Percentiles rank a stretch among this genome's conserved stretches.
phyloP scores from a whole-genome alignment of 352 stramenopile genomes.

The Pythium phragmitis region DNA sequence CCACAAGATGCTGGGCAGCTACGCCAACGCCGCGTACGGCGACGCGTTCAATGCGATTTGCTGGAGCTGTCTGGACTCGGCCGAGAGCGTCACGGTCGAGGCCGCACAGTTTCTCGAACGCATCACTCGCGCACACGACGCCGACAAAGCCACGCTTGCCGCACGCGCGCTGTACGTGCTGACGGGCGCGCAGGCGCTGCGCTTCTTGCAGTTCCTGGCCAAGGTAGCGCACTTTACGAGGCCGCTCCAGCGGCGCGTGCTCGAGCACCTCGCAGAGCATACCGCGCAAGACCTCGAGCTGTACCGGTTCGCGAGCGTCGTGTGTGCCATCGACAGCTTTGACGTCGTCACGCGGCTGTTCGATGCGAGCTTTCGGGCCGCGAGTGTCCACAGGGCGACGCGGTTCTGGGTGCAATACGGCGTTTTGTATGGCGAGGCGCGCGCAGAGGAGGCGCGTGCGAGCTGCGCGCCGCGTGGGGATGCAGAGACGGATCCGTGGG shows the following conservation, averaged over 20 bases:
- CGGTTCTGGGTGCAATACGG: conserved; percentile 61
- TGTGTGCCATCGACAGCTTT: conserved; percentile 48
- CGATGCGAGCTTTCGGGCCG: conserved; percentile 31
- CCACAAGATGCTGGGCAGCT: conserved; percentile 47
- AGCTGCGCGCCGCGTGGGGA: not conserved
- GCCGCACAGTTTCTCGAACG: conserved; percentile 59
- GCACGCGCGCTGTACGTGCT: conserved; percentile 51
- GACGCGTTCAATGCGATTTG: conserved; percentile 64
- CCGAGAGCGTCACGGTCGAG: conserved; percentile 66
- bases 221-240: conserved; percentile 68
- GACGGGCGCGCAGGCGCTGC: conserved; percentile 49
- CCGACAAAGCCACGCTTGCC: conserved; percentile 8
- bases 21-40: conserved; percentile 51
- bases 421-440: conserved; percentile 39
- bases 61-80: conserved; percentile 67
- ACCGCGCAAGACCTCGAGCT: conserved; percentile 39
- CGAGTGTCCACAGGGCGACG: conserved; percentile 25
- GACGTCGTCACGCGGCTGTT: conserved; percentile 40
- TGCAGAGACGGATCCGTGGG: not conserved
- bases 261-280: conserved; percentile 44
- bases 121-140: conserved; percentile 33
- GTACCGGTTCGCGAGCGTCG: conserved; percentile 45
- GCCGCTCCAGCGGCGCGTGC: conserved; percentile 45
- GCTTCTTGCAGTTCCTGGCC: conserved; percentile 67
- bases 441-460: conserved; percentile 22